Percentiles rank a stretch among this genome's conserved stretches.
Conservation (phyloP, 495 filamentous ascomycete genomes). For the Beverwykella pulmonaria region DNA sequence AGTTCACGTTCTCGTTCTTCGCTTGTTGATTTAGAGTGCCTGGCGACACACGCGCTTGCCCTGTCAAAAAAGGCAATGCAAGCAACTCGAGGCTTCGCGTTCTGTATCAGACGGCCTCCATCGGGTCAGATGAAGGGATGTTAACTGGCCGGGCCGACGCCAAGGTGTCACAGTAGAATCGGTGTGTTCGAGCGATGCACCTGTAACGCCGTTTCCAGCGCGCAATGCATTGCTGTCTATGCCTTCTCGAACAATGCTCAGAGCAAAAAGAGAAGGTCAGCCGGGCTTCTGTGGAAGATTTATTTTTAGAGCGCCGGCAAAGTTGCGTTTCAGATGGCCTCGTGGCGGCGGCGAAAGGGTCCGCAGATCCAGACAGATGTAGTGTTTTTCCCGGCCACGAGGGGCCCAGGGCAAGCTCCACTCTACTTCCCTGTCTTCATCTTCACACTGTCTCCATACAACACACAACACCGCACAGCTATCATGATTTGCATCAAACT, state of each 20-base stretch:
- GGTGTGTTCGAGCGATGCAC: background rate
- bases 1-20: too few species aligned
- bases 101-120: background rate
- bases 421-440: background rate
- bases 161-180: background rate
- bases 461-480: background rate
- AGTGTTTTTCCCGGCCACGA: conserved; percentile 7
- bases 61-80: background rate
- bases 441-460: background rate
- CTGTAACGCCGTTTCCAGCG: background rate
- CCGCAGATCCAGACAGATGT: conserved; percentile 1
- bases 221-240: background rate
- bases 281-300: background rate
- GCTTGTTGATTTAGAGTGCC: too few species aligned
- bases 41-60: too few species aligned
- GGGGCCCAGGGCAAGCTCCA: background rate
- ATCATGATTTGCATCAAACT: conserved; percentile 1
- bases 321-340: background rate
- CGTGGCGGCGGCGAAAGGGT: background rate
- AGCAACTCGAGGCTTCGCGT: background rate
- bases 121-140: background rate
- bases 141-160: background rate
- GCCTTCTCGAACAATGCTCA: background rate
- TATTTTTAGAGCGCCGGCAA: background rate
- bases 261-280: background rate